Evolutionary conservation across 192 early-diverging fungal species (phyloP), one percentile per base, ranked within the genome.

Genomic region (Spinellus fusiger): DNA sequence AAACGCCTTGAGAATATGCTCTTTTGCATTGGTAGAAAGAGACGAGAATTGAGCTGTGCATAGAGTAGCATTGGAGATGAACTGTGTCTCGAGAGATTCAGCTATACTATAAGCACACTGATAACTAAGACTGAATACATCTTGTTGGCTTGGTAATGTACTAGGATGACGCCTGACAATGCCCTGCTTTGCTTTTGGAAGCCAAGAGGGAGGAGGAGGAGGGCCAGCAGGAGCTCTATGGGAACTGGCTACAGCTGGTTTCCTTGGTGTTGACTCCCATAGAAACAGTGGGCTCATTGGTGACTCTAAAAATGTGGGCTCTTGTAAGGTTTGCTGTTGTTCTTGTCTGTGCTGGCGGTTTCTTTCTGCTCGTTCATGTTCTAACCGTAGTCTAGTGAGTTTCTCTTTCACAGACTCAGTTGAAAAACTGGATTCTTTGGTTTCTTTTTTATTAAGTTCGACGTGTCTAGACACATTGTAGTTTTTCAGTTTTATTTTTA

Each of bases 311-410:
- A 10, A 3, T n/a, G 18, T 12, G 3, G 40, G 40, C 2, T 2
- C 40, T n/a, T 2, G 3, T 6, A 18, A 44, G 13, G 40, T 44
- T n/a, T 18, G 15, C 18, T 44, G 40, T 3, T 10, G 15, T 2
- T 27, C 29, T 40, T 48, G 57, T 6, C 23, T 25, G 32, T 16
- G 10, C 16, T 56, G 55, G 18, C 55, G 38, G 6, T 59, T 59
- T 38, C 31, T 34, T 48, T 38, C 57, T 9, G 57, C 57, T 20
- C 57, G 57, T 27, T n/a, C 57, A 5, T 59, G 57, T 22, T 59
- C 57, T 22, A 47, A 47, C 9, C 57, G 57, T 15, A 59, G 18
- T 20, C 23, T 59, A 7, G 57, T 38, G 38, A 59, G 57, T 27
- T 59, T 25, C 2, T 8, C 25, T 13, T n/a, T 38, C 7, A 59